Percentiles rank a stretch among this genome's conserved stretches.
Conservation (phyloP, 805 yeast genomes). For the Candida boidinii region DNA sequence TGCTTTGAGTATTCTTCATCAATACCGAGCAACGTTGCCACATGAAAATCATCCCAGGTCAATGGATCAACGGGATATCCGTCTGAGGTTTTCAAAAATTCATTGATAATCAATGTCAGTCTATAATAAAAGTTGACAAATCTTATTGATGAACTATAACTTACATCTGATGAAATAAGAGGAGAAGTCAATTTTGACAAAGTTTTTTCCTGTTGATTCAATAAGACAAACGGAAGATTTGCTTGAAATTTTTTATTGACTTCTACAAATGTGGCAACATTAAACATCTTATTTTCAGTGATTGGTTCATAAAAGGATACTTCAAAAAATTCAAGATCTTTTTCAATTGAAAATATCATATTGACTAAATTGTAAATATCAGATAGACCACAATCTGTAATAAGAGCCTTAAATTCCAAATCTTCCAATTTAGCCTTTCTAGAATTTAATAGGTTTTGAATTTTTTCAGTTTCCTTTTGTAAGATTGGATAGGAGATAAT, state of each 20-base stretch:
- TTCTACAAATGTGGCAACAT: slow-evolving; percentile 30
- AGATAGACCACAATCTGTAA: slow-evolving; percentile 45
- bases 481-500: slow-evolving; percentile 39
- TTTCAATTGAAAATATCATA: slow-evolving; percentile 62
- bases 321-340: slow-evolving; percentile 48
- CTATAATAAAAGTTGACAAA: slow-evolving; percentile 41
- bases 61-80: slow-evolving; percentile 23
- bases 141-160: slow-evolving; percentile 37
- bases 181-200: slow-evolving; percentile 60
- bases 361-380: slow-evolving; percentile 56
- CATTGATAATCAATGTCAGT: slow-evolving; percentile 26
- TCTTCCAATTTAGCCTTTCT: slow-evolving; percentile 31
- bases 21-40: slow-evolving; percentile 67
- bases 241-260: slow-evolving; percentile 39
- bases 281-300: slow-evolving; percentile 50
- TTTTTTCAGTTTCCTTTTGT: slow-evolving; percentile 25
- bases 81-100: slow-evolving; percentile 24
- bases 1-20: slow-evolving; percentile 28
- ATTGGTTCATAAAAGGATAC: slow-evolving; percentile 59
- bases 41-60: slow-evolving; percentile 49
- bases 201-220: slow-evolving; percentile 47
- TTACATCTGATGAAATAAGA: slow-evolving; percentile 45
- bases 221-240: slow-evolving; percentile 51
- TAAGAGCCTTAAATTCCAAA: slow-evolving; percentile 37
- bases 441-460: slow-evolving; percentile 26